Conservation (phyloP, 306 rosid species). For the Aeschynomene evenia region DNA sequence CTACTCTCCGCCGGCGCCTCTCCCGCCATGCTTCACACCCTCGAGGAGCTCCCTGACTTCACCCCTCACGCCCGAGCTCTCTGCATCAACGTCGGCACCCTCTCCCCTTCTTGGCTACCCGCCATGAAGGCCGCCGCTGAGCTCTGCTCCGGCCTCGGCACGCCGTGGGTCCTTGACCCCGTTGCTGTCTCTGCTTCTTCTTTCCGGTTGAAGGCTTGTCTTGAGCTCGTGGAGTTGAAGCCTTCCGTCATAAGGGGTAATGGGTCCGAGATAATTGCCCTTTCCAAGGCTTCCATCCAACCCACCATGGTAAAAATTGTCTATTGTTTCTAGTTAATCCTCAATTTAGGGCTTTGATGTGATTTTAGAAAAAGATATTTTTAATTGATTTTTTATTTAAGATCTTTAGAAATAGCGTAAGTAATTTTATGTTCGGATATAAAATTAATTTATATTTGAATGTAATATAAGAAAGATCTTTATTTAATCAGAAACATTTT, state of each 20-base stretch:
- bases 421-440: no score
- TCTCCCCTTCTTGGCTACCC: constrained; percentile 64
- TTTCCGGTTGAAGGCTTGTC: constrained; percentile 65
- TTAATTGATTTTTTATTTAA: no score
- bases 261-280: constrained; percentile 77
- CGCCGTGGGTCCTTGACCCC: constrained; percentile 90
- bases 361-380: no score
- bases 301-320: constrained; percentile 47
- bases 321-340: no score
- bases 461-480: no score
- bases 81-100: constrained; percentile 72
- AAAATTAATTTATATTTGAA: no score
- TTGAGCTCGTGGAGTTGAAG: constrained; percentile 53
- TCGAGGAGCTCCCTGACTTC: constrained; percentile 69
- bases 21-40: constrained; percentile 82
- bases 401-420: no score
- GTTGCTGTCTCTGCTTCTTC: constrained; percentile 75
- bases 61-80: constrained; percentile 66
- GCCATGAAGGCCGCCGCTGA: constrained; percentile 67
- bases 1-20: constrained; percentile 85
- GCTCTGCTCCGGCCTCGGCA: constrained; percentile 35
- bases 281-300: constrained; percentile 42
- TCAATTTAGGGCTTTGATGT: no score
- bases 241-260: constrained; percentile 82
- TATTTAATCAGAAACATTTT: no score